These are phyloP conservation scores for Fonsecaea pedrosoi DNA, from an alignment of 2,329 filamentous ascomycete species.

Conservation along the genomic window DNA sequence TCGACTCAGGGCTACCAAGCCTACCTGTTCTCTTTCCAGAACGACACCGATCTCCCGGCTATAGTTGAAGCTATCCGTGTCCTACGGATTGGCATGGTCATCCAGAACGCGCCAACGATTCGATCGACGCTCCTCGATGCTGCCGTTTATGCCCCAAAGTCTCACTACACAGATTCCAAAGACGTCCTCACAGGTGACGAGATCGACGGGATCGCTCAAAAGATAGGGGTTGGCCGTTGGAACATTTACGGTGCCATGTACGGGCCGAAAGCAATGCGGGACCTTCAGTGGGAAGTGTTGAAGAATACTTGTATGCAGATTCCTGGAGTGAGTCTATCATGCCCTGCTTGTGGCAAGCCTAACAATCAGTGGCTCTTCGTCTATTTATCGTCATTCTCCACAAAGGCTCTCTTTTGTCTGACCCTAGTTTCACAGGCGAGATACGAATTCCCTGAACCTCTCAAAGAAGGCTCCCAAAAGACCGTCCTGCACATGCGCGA, in stretches of 20 bases:
- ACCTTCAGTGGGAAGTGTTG: conserved; percentile 14
- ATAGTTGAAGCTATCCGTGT: conserved; percentile 17
- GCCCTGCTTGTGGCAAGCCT: too few species aligned
- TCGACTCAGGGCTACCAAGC: conserved; percentile 23
- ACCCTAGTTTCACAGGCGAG: background rate
- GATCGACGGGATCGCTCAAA: conserved; percentile 5
- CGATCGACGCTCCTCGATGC: conserved; percentile 14
- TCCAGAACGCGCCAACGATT: conserved; percentile 17
- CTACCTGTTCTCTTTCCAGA: conserved; percentile 31
- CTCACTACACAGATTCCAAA: conserved; percentile 11
- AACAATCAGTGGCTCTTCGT: too few species aligned
- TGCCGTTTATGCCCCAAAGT: conserved; percentile 11
- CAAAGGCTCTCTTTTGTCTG: background rate
- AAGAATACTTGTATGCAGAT: conserved; percentile 16
- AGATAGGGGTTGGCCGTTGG: conserved; percentile 16
- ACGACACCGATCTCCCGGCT: conserved; percentile 17
- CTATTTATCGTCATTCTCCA: too few species aligned
- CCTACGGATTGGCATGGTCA: conserved; percentile 16
- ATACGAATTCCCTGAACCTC: conserved; percentile 11
- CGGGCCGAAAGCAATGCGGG: conserved; percentile 14
- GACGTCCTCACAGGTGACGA: background rate
- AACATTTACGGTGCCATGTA: conserved; percentile 19
- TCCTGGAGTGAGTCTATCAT: conserved; percentile 4
- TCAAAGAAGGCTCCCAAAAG: background rate
- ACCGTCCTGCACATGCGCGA: conserved; percentile 17